Conservation (phyloP, 108 stramenopile genomes). For the Craspedostauros australis region DNA sequence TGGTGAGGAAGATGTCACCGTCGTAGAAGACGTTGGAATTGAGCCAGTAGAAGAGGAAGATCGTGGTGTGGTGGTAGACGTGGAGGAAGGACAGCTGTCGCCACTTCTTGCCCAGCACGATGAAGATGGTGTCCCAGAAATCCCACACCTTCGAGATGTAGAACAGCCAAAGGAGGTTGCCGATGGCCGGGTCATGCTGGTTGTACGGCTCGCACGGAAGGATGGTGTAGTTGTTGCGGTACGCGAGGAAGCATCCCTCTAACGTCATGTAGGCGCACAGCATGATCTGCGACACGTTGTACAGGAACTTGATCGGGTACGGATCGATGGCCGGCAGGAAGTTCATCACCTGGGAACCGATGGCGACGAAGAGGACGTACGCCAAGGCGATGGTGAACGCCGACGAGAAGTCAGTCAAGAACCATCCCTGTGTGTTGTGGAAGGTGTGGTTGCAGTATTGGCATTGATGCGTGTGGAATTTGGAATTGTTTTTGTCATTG, state of each 20-base stretch:
- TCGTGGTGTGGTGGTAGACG: constrained; percentile 99
- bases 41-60: constrained; percentile 98
- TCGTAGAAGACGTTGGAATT: constrained; percentile 89
- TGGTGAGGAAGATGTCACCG: constrained; percentile 95
- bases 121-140: constrained; percentile 99
- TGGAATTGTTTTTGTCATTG: neutral
- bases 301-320: constrained; percentile 92
- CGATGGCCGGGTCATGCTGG: constrained; percentile 70
- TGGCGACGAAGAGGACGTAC: constrained; percentile 77
- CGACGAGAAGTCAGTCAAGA: constrained; percentile 69
- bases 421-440: constrained; percentile 84
- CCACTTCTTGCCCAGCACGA: constrained; percentile 97
- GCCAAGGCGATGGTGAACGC: constrained; percentile 72
- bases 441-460: too few relatives aligned
- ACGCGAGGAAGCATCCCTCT: constrained; percentile 86
- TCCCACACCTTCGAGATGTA: constrained; percentile 98
- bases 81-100: constrained; percentile 97
- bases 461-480: neutral
- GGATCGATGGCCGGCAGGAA: constrained; percentile 69
- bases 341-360: constrained; percentile 72
- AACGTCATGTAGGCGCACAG: constrained; percentile 99
- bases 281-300: constrained; percentile 98
- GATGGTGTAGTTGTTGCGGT: constrained; percentile 82
- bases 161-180: constrained; percentile 94
- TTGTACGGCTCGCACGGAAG: constrained; percentile 84